A percentile compares a stretch with the other conserved stretches of the same genome.
These are phyloP conservation scores for Leptographium flavum DNA, from an alignment of 2,329 filamentous ascomycete genomes.

Conservation along the genomic window DNA sequence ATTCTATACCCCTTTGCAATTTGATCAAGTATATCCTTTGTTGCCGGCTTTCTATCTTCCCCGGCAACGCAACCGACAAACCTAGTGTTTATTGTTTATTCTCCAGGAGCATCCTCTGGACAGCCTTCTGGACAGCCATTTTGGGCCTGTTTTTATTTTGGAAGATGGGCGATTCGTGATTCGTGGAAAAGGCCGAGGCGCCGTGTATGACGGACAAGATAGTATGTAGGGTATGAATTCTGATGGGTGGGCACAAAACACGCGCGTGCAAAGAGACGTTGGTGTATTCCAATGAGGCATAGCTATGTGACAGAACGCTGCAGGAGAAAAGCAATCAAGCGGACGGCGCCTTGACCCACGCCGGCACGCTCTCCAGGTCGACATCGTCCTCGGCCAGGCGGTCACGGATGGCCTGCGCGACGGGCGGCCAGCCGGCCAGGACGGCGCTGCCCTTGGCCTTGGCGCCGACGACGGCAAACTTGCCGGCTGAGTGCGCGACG, in stretches of 20 bases:
- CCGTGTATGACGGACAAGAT: not conserved
- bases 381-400: conserved; percentile 45
- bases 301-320: not conserved
- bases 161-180: not conserved
- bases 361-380: conserved; percentile 26
- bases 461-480: conserved; percentile 72
- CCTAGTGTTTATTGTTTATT: conserved; percentile 3
- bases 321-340: not conserved
- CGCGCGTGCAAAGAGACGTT: not conserved
- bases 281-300: not conserved
- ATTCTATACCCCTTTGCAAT: conserved; percentile 1
- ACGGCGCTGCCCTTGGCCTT: conserved; percentile 50
- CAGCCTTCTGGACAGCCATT: not conserved
- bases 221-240: not conserved
- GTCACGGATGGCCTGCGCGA: conserved; percentile 53
- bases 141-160: not conserved
- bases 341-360: conserved; percentile 17
- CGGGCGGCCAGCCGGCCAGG: conserved; percentile 59
- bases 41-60: not conserved
- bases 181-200: not conserved
- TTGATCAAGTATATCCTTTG: not conserved
- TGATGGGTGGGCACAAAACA: not conserved
- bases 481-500: conserved; percentile 59
- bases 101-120: not conserved
- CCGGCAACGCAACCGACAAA: not conserved